Conservation (phyloP, 176 grass and related monocot species). For the Rhipidocladum racemiflorum region DNA sequence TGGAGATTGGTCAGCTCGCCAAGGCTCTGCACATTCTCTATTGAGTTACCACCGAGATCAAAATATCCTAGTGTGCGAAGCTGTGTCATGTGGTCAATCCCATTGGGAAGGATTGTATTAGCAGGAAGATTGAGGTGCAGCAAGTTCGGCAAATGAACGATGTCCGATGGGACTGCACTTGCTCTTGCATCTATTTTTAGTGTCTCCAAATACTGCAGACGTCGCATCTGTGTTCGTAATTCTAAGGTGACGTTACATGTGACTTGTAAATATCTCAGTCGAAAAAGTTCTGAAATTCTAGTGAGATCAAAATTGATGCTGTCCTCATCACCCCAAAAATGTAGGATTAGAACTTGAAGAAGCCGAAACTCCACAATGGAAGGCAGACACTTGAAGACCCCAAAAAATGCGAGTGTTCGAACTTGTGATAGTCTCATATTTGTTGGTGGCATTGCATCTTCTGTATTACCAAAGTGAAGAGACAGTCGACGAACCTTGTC, state of each 20-base stretch:
- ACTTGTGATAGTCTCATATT: not conserved
- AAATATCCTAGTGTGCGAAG: not conserved
- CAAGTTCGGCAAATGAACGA: not conserved
- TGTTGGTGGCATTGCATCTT: not conserved
- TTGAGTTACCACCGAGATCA: not conserved
- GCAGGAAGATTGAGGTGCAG: not conserved
- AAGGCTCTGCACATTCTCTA: not conserved
- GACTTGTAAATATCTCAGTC: constrained; percentile 1
- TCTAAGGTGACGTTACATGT: not conserved
- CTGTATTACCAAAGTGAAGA: not conserved
- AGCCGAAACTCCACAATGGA: not conserved
- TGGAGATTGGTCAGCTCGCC: not conserved
- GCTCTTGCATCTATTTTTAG: not conserved
- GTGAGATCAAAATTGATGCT: not conserved
- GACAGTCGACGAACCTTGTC: constrained; percentile 18
- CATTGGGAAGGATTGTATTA: not conserved
- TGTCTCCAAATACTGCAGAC: not conserved
- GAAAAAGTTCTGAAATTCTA: not conserved
- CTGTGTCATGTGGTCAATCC: not conserved
- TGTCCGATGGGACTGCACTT: not conserved
- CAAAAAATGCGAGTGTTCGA: not conserved
- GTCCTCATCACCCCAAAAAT: not conserved
- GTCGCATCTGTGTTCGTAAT: not conserved
- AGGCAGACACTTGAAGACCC: not conserved
- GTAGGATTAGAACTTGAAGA: not conserved